Conservation (phyloP, 495 filamentous ascomycete genomes). For the Margaritispora aquatica region DNA sequence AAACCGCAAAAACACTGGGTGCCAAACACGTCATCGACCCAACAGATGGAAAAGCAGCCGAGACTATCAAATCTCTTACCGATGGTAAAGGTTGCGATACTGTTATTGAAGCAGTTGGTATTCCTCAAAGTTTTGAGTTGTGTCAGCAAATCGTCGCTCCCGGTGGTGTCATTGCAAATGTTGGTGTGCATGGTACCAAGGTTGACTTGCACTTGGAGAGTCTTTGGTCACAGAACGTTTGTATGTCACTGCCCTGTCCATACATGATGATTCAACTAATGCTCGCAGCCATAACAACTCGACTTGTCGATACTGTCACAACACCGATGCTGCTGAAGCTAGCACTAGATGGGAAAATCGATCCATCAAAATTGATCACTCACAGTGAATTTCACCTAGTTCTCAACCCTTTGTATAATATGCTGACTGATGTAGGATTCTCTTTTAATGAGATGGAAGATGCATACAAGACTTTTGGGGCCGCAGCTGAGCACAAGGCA, state of each 20-base stretch:
- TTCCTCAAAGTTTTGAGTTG: constrained; percentile 38
- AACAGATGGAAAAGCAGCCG: constrained; percentile 23
- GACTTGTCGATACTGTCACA: background rate
- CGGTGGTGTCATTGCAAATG: constrained; percentile 44
- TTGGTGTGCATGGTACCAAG: constrained; percentile 41
- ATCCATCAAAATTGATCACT: constrained; percentile 34
- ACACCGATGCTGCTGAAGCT: background rate
- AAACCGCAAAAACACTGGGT: constrained; percentile 36
- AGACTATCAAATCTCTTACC: constrained; percentile 32
- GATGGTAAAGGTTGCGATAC: constrained; percentile 42
- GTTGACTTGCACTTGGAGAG: constrained; percentile 38
- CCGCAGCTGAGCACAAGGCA: constrained; percentile 28
- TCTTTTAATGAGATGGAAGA: constrained; percentile 32
- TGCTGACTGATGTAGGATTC: constrained; percentile 26
- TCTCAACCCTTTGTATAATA: background rate
- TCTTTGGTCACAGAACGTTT: constrained; percentile 40
- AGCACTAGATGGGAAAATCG: background rate
- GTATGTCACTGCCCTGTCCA: no score
- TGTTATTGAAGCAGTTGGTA: constrained; percentile 50
- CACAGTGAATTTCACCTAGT: constrained; percentile 28
- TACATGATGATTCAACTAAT: background rate
- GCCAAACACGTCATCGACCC: constrained; percentile 35
- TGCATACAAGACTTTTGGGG: constrained; percentile 31
- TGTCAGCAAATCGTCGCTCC: constrained; percentile 42
- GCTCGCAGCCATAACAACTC: background rate